Conservation (phyloP, 2,329 filamentous ascomycete genomes). For the Orbilia brochopaga region DNA sequence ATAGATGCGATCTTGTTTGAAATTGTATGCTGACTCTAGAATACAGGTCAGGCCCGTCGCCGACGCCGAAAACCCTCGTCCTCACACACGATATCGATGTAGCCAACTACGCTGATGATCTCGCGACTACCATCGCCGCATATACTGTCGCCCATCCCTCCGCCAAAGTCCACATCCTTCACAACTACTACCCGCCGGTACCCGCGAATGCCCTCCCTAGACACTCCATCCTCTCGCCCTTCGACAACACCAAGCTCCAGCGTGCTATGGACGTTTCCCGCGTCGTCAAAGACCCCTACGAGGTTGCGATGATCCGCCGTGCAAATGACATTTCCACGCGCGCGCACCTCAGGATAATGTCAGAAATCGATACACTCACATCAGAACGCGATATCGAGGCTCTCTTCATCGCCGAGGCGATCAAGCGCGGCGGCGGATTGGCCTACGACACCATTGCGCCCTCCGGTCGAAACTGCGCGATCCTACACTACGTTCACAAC, state of each 20-base stretch:
- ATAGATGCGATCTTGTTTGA: too few species aligned
- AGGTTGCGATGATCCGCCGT: constrained; percentile 78
- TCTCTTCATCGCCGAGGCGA: constrained; percentile 74
- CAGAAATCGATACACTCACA: constrained; percentile 65
- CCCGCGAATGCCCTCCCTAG: constrained; percentile 8
- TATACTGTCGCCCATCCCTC: constrained; percentile 53
- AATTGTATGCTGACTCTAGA: background rate
- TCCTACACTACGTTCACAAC: constrained; percentile 85
- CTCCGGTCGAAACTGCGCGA: constrained; percentile 79
- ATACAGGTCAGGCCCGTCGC: constrained; percentile 42
- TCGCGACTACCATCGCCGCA: constrained; percentile 56
- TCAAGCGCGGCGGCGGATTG: constrained; percentile 74
- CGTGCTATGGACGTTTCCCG: constrained; percentile 79
- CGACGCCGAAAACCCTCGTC: constrained; percentile 40
- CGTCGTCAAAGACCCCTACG: constrained; percentile 83
- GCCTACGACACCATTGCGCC: constrained; percentile 90
- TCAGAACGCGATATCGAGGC: constrained; percentile 87
- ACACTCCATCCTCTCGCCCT: constrained; percentile 33
- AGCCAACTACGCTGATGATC: constrained; percentile 66
- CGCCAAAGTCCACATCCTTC: constrained; percentile 51
- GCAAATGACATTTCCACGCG: constrained; percentile 80
- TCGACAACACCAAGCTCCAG: constrained; percentile 66
- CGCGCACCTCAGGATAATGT: constrained; percentile 72
- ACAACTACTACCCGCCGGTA: constrained; percentile 50
- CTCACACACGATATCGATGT: constrained; percentile 73